Evolutionary conservation across 1,284 basidiomycete genomes (phyloP).

Genomic region (Meripilus lineatus): DNA sequence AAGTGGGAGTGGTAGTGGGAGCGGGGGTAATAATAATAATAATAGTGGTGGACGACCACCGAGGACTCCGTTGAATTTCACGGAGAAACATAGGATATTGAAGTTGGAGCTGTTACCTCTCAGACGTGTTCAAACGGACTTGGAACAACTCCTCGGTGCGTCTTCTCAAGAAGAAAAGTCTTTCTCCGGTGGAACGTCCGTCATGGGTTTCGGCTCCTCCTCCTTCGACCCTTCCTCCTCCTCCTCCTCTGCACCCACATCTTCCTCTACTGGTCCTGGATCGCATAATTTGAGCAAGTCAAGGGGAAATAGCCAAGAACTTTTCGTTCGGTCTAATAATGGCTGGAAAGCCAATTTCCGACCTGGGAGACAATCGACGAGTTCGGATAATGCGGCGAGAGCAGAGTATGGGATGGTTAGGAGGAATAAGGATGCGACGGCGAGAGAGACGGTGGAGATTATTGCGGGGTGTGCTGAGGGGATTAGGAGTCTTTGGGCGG

Average conservation of each 20-base stretch:
- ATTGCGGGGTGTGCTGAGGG: conserved; percentile 55
- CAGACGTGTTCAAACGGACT: conserved; percentile 48
- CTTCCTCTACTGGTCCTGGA: no score
- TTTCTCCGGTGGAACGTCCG: conserved; percentile 20
- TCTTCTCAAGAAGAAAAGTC: conserved; percentile 42
- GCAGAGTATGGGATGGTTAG: conserved; percentile 16
- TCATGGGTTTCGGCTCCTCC: not conserved
- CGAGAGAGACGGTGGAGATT: conserved; percentile 42
- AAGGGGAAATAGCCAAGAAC: no score
- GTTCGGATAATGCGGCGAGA: conserved; percentile 1
- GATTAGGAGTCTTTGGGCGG: conserved; percentile 57
- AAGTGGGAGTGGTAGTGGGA: no score
- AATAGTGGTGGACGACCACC: conserved; percentile 21
- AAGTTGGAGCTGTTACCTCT: conserved; percentile 55
- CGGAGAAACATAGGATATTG: conserved; percentile 55
- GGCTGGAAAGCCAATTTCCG: conserved; percentile 57
- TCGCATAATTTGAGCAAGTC: no score
- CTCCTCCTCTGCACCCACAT: not conserved
- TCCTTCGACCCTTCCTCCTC: not conserved
- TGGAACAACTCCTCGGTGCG: conserved; percentile 56
- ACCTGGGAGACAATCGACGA: conserved; percentile 37
- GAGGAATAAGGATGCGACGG: conserved; percentile 36
- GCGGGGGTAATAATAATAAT: no score
- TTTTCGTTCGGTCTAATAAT: conserved; percentile 51
- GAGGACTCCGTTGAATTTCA: conserved; percentile 41